Evolutionary conservation across 495 filamentous ascomycete genomes (phyloP).

Genomic region (Aspergillus asperescens): DNA sequence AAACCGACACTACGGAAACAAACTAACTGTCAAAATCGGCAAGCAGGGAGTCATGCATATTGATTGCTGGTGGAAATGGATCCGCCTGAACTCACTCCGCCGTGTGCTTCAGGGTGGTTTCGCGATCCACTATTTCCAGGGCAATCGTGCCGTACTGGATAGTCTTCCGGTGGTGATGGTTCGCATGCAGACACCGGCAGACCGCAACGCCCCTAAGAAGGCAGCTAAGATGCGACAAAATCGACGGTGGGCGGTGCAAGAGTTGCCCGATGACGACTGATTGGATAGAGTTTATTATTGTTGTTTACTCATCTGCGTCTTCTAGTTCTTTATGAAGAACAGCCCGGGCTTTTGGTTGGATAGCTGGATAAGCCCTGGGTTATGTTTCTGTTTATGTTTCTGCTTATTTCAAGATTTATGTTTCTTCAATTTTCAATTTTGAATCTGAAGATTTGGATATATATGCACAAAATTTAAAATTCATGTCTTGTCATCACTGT

Average conservation of each 20-base stretch:
- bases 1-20: slow-evolving; percentile 68
- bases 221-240: slow-evolving; percentile 33
- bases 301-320: no score
- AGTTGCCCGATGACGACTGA: slow-evolving; percentile 19
- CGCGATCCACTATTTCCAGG: slow-evolving; percentile 73
- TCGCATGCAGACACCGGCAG: slow-evolving; percentile 23
- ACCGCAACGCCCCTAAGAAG: slow-evolving; percentile 32
- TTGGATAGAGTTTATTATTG: neutral
- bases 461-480: no score
- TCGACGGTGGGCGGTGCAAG: slow-evolving; percentile 30
- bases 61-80: slow-evolving; percentile 86
- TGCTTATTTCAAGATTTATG: no score
- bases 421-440: no score
- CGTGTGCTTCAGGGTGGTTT: slow-evolving; percentile 78
- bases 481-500: no score
- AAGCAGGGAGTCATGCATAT: slow-evolving; percentile 69
- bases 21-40: slow-evolving; percentile 71
- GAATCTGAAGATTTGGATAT: no score
- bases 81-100: slow-evolving; percentile 68
- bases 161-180: slow-evolving; percentile 56
- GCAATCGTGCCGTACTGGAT: slow-evolving; percentile 74
- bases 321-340: no score
- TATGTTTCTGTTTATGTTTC: no score
- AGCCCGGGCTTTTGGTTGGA: no score
- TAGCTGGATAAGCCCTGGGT: no score